A percentile compares a stretch with the other conserved stretches of the same genome.
Conservation (phyloP, 1,284 basidiomycete genomes). For the Fomitiporia mediterranea region DNA sequence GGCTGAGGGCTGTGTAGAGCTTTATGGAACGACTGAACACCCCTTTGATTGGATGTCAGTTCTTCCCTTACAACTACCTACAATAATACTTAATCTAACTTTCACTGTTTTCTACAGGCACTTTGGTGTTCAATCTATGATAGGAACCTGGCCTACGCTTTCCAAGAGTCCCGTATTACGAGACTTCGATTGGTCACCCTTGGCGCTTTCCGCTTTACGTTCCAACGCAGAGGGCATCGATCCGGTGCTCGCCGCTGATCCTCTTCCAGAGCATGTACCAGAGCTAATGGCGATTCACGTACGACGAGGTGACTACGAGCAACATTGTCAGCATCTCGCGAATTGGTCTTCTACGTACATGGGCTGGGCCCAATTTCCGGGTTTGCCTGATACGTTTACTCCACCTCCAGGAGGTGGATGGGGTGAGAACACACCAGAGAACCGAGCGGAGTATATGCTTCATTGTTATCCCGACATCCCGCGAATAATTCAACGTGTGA, state of each 20-base stretch:
- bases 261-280: conserved; percentile 26
- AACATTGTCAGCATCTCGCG: conserved; percentile 46
- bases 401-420: conserved; percentile 24
- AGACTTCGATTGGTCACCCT: conserved; percentile 37
- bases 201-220: conserved; percentile 27
- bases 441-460: conserved; percentile 29
- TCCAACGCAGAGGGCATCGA: conserved; percentile 13
- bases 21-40: conserved; percentile 4
- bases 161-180: conserved; percentile 34
- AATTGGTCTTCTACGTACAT: conserved; percentile 37
- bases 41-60: conserved; percentile 17
- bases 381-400: conserved; percentile 34
- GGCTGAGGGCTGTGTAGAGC: conserved; percentile 18
- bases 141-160: conserved; percentile 33
- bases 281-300: conserved; percentile 54
- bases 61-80: not conserved
- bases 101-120: conserved; percentile 5
- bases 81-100: not conserved
- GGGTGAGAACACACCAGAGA: conserved; percentile 18
- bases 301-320: conserved; percentile 54
- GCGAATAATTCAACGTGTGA: conserved; percentile 37
- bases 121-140: conserved; percentile 1
- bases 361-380: conserved; percentile 40
- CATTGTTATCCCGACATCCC: conserved; percentile 41
- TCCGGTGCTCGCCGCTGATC: conserved; percentile 2